These are phyloP conservation scores for Fonsecaea nubica DNA, from an alignment of 2,329 filamentous ascomycete species.

Conservation along the genomic window DNA sequence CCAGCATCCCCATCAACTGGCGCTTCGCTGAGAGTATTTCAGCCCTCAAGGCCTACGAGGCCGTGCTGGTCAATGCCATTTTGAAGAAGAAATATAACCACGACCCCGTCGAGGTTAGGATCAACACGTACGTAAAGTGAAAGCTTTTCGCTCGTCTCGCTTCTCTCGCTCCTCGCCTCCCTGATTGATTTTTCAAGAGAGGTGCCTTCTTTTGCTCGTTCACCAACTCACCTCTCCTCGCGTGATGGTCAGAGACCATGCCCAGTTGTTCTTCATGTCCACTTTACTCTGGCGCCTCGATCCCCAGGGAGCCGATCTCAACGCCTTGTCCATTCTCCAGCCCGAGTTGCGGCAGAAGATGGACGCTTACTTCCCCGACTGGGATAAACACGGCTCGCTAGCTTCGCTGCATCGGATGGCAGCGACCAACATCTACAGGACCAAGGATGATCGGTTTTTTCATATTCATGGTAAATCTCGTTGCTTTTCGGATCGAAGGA, in stretches of 20 bases:
- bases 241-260: slow-evolving; percentile 45
- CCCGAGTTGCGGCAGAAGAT: too few relatives aligned
- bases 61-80: slow-evolving; percentile 53
- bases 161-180: too few relatives aligned
- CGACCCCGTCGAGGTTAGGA: too few relatives aligned
- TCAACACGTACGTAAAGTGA: too few relatives aligned
- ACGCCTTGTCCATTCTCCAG: not conserved
- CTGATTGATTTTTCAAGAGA: too few relatives aligned
- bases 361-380: too few relatives aligned
- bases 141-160: too few relatives aligned
- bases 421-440: slow-evolving; percentile 53
- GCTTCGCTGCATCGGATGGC: slow-evolving; percentile 1
- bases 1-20: slow-evolving; percentile 62
- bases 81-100: slow-evolving; percentile 53
- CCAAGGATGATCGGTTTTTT: slow-evolving; percentile 54
- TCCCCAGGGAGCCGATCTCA: slow-evolving; percentile 51
- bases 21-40: slow-evolving; percentile 62
- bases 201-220: too few relatives aligned
- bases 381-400: too few relatives aligned
- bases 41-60: slow-evolving; percentile 58
- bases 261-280: slow-evolving; percentile 53
- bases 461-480: slow-evolving; percentile 47
- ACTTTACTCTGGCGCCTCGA: slow-evolving; percentile 45
- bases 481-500: too few relatives aligned
- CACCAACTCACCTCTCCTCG: too few relatives aligned